Conservation (phyloP, 192 early-diverging fungal genomes). For the Spizellomyces punctatus region DNA sequence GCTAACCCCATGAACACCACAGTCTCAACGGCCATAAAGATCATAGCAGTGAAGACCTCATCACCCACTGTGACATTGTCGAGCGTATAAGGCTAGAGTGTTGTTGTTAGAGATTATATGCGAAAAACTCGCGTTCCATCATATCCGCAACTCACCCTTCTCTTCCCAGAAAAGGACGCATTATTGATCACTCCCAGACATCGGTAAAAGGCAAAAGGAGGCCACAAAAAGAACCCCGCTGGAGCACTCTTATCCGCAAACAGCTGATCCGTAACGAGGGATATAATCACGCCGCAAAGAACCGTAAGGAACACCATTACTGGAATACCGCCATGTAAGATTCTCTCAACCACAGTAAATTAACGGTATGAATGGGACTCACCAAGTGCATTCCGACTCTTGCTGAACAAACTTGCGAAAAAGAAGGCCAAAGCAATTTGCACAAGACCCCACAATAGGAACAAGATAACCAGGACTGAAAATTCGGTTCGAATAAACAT, state of each 20-base stretch:
- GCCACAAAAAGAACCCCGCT: constrained; percentile 65
- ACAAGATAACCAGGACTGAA: constrained; percentile 56
- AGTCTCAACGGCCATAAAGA: constrained; percentile 54
- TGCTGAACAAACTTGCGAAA: constrained; percentile 62
- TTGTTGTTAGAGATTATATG: not conserved
- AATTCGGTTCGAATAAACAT: constrained; percentile 62
- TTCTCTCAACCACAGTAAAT: not conserved
- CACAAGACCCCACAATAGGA: constrained; percentile 66
- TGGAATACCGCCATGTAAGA: not conserved
- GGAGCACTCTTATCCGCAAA: constrained; percentile 39
- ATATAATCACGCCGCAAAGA: constrained; percentile 66
- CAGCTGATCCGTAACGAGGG: constrained; percentile 52
- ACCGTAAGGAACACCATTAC: constrained; percentile 67
- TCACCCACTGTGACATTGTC: constrained; percentile 52
- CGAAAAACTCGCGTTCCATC: not conserved
- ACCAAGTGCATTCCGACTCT: constrained; percentile 56
- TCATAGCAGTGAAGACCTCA: constrained; percentile 59
- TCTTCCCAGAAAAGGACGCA: constrained; percentile 35
- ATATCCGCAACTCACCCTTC: constrained; percentile 20
- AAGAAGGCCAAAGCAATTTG: constrained; percentile 71
- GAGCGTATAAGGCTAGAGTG: constrained; percentile 52
- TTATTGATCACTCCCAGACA: constrained; percentile 56
- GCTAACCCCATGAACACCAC: constrained; percentile 56
- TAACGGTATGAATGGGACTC: not conserved
- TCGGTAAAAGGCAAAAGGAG: constrained; percentile 77